Evolutionary conservation across 2,329 filamentous ascomycete species (phyloP), one percentile per base, ranked within the genome.

Genomic region (Penicillium sp.): DNA sequence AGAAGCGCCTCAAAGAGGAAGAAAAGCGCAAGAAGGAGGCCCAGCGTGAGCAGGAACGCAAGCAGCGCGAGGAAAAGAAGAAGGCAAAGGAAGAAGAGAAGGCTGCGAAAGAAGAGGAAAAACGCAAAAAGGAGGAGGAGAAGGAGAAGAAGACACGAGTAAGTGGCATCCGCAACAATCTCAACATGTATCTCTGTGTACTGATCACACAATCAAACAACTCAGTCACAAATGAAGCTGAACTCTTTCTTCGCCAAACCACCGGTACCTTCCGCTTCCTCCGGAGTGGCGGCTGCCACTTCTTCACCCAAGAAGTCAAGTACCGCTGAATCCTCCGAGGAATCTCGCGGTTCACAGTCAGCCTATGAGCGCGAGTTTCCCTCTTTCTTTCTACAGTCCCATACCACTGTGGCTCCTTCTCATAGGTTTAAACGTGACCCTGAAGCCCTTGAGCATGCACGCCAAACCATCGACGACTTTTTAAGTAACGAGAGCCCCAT

Each of bases 341-440:
- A 55, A 9, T 14, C 49, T 14, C 56, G 60, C 33, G 60, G 65
- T 19, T 27, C 56, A 7, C 54, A 64, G 19, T 77, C 80, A 0
- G 77, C 81, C 37, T 91, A 89, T 58, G 74, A 87, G 14, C 83
- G 82, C 57, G 75, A 78, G 30, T 97, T 97, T 62, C 80, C 89
- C 28, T 84, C 88, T 0, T 97, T 96, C 67, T 91, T 87, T 54
- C 64, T 93, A 38, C 86, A 89, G 50, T 77, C 83, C 2, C 80
- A 89, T 61, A 87, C 89, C 1, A 80, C 72, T n/a, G 59, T 96
- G 45, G 89, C 90, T 0, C 76, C 78, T 0, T 58, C 60, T 1
- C 72, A 76, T 41, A 75, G 74, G 2, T 81, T 81, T 25, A 67
- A 76, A 33, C 76, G 84, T 65, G 83, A 88, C 56, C 65, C 77